phyloP scores from a whole-genome alignment of 2,329 filamentous ascomycete species.

The Sclerotinia sclerotiorum region DNA sequence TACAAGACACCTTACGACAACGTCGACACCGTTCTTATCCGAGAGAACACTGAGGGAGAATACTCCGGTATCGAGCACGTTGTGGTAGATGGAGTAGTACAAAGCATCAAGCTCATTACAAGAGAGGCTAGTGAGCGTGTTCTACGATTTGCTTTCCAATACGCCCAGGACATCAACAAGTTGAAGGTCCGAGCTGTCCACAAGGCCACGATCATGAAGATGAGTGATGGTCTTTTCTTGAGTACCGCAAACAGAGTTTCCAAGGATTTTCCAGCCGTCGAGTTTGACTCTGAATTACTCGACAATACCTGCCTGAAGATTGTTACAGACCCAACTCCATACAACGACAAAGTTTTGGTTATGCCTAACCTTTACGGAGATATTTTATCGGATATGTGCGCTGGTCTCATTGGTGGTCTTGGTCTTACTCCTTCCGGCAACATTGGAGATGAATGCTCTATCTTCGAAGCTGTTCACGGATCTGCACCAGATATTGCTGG shows the following conservation, averaged over 20 bases:
- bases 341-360: constrained; percentile 99
- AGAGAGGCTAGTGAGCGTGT: constrained; percentile 92
- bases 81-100: constrained; percentile 94
- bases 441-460: constrained; percentile 98
- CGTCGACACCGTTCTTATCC: constrained; percentile 95
- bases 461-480: constrained; percentile 99
- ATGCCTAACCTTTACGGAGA: constrained; percentile 99
- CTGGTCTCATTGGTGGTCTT: constrained; percentile 95
- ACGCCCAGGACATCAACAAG: constrained; percentile 88
- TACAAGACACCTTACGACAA: constrained; percentile 99
- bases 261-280: constrained; percentile 93
- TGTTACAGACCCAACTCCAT: constrained; percentile 90
- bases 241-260: constrained; percentile 79
- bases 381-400: constrained; percentile 99
- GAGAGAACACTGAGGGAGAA: constrained; percentile 99
- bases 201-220: constrained; percentile 99
- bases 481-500: constrained; percentile 96
- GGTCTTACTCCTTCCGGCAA: constrained; percentile 97
- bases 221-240: constrained; percentile 98
- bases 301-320: constrained; percentile 99
- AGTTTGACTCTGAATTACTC: constrained; percentile 96
- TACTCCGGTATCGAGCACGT: constrained; percentile 99
- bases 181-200: constrained; percentile 97
- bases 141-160: constrained; percentile 96
- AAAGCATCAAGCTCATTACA: constrained; percentile 99